Percentiles rank a stretch among this genome's conserved stretches.
These are phyloP conservation scores for Blastobotrys proliferans DNA, from an alignment of 1,139 yeast genomes.

Conservation along the genomic window DNA sequence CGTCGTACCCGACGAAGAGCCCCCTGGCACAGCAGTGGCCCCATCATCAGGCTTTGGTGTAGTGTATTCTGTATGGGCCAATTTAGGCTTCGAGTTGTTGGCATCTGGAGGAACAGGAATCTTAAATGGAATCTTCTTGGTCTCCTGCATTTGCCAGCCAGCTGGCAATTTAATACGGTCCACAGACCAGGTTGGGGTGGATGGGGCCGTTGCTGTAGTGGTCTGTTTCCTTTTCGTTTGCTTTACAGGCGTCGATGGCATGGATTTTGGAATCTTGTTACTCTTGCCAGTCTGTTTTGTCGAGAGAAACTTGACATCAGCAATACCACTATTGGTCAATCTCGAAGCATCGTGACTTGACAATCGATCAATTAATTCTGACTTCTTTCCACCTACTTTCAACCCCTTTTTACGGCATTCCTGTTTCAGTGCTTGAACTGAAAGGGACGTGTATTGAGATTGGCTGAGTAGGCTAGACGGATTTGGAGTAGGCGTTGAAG, in stretches of 20 bases:
- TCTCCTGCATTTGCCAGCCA: constrained; percentile 5
- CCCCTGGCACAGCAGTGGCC: constrained; percentile 13
- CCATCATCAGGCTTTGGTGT: constrained; percentile 28
- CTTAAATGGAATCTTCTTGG: constrained; percentile 29
- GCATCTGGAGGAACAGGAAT: constrained; percentile 40
- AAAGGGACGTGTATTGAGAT: constrained; percentile 38
- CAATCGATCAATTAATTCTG: constrained; percentile 50
- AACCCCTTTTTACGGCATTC: constrained; percentile 56
- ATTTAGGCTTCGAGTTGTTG: constrained; percentile 20
- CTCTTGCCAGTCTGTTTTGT: constrained; percentile 32
- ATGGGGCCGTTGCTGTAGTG: not conserved
- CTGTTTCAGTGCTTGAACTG: constrained; percentile 45
- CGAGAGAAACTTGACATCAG: constrained; percentile 6
- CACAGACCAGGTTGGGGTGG: no score
- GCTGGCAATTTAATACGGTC: constrained; percentile 13
- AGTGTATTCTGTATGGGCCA: constrained; percentile 24
- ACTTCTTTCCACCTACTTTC: constrained; percentile 52
- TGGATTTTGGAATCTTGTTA: constrained; percentile 26
- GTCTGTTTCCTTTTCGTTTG: not conserved
- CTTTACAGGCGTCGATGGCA: not conserved
- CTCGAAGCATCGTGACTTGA: constrained; percentile 33
- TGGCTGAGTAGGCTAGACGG: constrained; percentile 33
- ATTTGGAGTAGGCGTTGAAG: constrained; percentile 31
- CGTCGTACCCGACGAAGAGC: no score
- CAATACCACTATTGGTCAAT: constrained; percentile 28